These are phyloP conservation scores for Paxillus involutus DNA, from an alignment of 768 basidiomycete species.

Conservation along the genomic window DNA sequence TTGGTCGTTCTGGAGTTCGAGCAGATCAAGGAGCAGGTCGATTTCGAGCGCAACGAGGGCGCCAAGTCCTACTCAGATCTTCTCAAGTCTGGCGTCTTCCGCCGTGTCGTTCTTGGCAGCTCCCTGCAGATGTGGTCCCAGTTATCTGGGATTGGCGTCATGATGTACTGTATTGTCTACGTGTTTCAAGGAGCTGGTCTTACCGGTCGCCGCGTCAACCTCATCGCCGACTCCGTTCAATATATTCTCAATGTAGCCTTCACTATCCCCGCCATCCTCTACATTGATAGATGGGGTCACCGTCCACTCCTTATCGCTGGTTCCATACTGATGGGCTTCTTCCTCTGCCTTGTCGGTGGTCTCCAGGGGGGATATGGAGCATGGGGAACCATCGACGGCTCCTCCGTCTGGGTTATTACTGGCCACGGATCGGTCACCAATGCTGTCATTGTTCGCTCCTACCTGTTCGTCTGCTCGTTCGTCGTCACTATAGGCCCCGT, in stretches of 20 bases:
- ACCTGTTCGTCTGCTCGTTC: slow-evolving; percentile 74
- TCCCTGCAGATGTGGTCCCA: too few relatives aligned
- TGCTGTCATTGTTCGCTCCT: slow-evolving; percentile 75
- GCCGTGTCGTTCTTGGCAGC: too few relatives aligned
- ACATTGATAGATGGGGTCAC: slow-evolving; percentile 79
- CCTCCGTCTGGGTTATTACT: slow-evolving; percentile 59
- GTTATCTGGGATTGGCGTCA: too few relatives aligned
- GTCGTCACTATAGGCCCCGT: slow-evolving; percentile 78
- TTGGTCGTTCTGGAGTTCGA: too few relatives aligned
- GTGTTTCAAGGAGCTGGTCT: too few relatives aligned
- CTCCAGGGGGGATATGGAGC: slow-evolving; percentile 66
- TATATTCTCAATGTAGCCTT: slow-evolving; percentile 42
- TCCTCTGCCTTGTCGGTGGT: slow-evolving; percentile 75
- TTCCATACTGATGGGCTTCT: slow-evolving; percentile 70
- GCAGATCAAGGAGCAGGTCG: too few relatives aligned
- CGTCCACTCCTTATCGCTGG: slow-evolving; percentile 71
- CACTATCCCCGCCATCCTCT: slow-evolving; percentile 50
- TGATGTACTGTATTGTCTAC: too few relatives aligned
- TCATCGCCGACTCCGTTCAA: slow-evolving; percentile 73
- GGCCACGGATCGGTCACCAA: slow-evolving; percentile 57
- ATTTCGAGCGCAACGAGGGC: too few relatives aligned
- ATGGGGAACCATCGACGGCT: slow-evolving; percentile 51
- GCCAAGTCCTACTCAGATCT: too few relatives aligned
- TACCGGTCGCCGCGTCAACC: slow-evolving; percentile 65
- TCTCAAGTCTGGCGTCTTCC: too few relatives aligned